These are phyloP conservation scores for Scheffersomyces lignicola DNA, from an alignment of 1,139 yeast species.

Conservation along the genomic window DNA sequence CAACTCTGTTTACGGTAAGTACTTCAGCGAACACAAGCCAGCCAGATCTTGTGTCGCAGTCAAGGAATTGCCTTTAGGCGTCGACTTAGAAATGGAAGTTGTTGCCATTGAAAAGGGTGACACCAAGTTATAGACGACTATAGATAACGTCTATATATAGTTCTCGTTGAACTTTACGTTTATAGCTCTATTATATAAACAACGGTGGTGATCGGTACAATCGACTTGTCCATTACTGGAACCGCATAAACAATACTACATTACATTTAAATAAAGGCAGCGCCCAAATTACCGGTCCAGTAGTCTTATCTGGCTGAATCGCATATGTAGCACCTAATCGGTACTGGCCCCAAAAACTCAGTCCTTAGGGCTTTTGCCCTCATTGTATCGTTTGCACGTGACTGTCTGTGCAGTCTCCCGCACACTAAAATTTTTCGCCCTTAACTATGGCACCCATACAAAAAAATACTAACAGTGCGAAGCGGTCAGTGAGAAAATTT, in stretches of 20 bases:
- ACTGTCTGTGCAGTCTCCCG: neutral
- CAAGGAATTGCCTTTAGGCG: constrained; percentile 80
- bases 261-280: too few species aligned
- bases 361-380: constrained; percentile 7
- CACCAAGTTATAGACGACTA: constrained; percentile 36
- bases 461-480: neutral
- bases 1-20: constrained; percentile 79
- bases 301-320: too few species aligned
- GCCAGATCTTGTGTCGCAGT: constrained; percentile 97
- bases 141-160: neutral
- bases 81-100: constrained; percentile 72
- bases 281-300: too few species aligned
- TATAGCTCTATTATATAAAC: too few species aligned
- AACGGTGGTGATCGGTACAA: neutral
- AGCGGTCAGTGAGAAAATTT: constrained; percentile 1
- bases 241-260: neutral
- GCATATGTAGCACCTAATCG: too few species aligned
- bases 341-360: too few species aligned
- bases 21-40: constrained; percentile 81
- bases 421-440: constrained; percentile 2
- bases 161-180: neutral
- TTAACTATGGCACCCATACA: neutral
- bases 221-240: neutral
- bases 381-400: neutral
- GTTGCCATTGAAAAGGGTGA: constrained; percentile 65